Evolutionary conservation across 441 rosid species (phyloP).

Genomic region (Codiaeum variegatum): DNA sequence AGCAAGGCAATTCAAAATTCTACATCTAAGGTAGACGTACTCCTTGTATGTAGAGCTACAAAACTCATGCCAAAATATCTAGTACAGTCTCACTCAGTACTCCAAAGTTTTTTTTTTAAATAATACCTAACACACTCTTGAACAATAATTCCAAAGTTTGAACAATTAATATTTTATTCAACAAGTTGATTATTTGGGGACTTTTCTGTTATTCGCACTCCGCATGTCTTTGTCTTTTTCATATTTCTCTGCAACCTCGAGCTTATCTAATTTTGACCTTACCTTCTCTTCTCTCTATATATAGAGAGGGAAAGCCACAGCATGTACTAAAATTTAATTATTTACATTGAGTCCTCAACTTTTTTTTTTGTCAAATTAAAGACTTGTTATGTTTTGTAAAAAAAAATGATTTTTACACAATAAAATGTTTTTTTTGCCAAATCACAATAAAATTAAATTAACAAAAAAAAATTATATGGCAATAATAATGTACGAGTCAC

Average conservation of each 20-base stretch:
- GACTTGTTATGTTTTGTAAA: no score
- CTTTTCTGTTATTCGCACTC: not conserved
- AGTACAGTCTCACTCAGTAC: not conserved
- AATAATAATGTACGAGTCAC: no score
- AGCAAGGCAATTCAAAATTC: no score
- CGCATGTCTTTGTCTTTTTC: not conserved
- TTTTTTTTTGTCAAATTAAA: no score
- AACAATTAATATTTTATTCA: not conserved
- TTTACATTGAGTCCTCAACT: no score
- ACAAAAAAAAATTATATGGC: no score
- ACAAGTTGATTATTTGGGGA: not conserved
- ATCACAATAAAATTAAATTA: no score
- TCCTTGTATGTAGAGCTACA: not conserved
- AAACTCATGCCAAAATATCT: conserved; percentile 1
- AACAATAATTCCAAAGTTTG: not conserved
- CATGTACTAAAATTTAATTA: no score
- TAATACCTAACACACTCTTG: not conserved
- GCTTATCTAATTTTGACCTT: not conserved
- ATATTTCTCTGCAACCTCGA: not conserved
- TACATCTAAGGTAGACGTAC: not conserved
- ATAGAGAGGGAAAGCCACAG: no score
- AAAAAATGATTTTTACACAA: no score
- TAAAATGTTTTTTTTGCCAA: no score
- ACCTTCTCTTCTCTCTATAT: no score
- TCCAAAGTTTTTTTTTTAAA: not conserved